Evolutionary conservation across 2,329 filamentous ascomycete species (phyloP), one percentile per base, ranked within the genome.

Genomic region (Conoideocrella luteorostrata): DNA sequence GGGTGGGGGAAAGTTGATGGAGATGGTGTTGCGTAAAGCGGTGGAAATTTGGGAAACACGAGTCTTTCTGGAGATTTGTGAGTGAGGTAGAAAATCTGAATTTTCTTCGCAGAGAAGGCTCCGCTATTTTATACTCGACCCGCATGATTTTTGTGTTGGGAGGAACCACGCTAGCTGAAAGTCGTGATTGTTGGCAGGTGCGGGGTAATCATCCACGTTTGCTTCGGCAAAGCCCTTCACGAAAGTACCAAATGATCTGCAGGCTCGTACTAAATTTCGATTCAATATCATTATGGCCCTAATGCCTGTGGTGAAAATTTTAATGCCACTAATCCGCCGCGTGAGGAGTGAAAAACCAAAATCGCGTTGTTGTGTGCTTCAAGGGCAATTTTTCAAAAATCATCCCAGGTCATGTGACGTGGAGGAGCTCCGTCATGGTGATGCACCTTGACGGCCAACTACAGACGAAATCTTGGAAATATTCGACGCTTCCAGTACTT

Each of bases 121-220:
- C 30, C 40, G 40, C 40, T 42, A 23, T 36, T 42, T 42, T 42
- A 36, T 42, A 28, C 32, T 33, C 30, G 32, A 22, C 33, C 12
- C 36, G 32, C n/a, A 29, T 17, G 26, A 15, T 35, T 35, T 24
- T 36, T 36, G 24, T 36, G 40, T 21, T 42, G 40, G 40, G 32
- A 21, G 21, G 29, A 42, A 36, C 36, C 40, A 28, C 23, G 40
- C 40, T 42, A 36, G 30, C 32, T n/a, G 15, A n/a, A 24, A 41
- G 29, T 33, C 39, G 29, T 41, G 39, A 41, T 41, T 28, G n/a
- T n/a, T 41, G 30, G 40, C 40, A 36, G 29, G 40, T 42, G 40
- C 40, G 32, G 40, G 40, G 40, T 42, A n/a, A n/a, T n/a, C n/a
- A n/a, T n/a, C n/a, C n/a, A n/a, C n/a, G n/a, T n/a, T n/a, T n/a